Evolutionary conservation across 2,329 filamentous ascomycete species (phyloP), one percentile per base, ranked within the genome.

Genomic region (Akanthomyces uredinophilus): DNA sequence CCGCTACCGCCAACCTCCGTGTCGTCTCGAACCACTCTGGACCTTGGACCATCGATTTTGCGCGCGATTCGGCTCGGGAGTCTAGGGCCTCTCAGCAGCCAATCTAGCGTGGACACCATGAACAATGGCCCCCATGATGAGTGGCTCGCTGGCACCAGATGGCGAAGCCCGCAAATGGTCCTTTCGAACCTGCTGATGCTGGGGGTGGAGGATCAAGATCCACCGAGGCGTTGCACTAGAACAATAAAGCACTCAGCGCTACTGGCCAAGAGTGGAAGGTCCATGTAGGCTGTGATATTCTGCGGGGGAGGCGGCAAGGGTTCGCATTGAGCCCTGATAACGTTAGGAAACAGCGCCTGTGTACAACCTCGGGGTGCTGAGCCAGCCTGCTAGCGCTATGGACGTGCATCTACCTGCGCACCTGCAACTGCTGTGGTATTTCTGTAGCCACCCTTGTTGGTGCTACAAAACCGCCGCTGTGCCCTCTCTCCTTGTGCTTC

Each of bases 301-400:
- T 60, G 57, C 57, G 57, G 57, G 57, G 57, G 57, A 60, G 57
- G 57, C 37, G 47, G 49, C 57, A 51, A 46, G 57, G 57, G 39
- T 60, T 43, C 35, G 27, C n/a, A 8, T n/a, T 44, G 57, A 46
- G 20, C 22, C 35, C 46, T 43, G 46, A 59, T 59, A 29, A 29
- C 27, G 27, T 29, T 29, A 59, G 46, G 22, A 27, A 37, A 18
- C 35, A 41, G 35, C 56, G 35, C 22, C 56, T 43, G 35, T 59
- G 4, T 16, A 32, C 27, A 32, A 22, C 44, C 16, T 41, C 55
- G 32, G 55, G 24, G 20, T 16, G 10, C 22, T 51, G 35, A 16
- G 13, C 16, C 29, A 41, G 43, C 11, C 27, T 18, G 29, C 46
- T 59, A 50, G 32, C 29, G 22, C 27, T 13, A n/a, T 39, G 46